Evolutionary conservation across 345 rosid genomes (phyloP).

Genomic region (Trapa incisa): DNA sequence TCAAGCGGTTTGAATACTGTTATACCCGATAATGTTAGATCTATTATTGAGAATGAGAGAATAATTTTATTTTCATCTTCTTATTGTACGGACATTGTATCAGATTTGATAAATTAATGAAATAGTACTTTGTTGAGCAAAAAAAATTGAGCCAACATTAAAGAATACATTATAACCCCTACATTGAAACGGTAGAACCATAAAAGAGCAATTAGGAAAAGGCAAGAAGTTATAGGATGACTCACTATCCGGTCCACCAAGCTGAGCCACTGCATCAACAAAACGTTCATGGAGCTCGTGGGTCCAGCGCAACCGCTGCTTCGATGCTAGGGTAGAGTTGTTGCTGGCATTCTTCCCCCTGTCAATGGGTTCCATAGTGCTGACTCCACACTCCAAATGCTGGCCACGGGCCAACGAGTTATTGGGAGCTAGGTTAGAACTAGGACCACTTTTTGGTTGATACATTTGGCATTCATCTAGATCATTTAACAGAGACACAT

Average conservation of each 20-base stretch:
- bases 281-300: conserved; percentile 97
- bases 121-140: no score
- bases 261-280: conserved; percentile 97
- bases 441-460: conserved; percentile 29
- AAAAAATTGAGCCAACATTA: no score
- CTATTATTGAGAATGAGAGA: no score
- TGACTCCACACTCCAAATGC: conserved; percentile 32
- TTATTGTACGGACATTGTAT: no score
- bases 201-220: background rate
- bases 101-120: no score
- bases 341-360: conserved; percentile 38
- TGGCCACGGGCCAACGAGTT: conserved; percentile 41
- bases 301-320: conserved; percentile 96
- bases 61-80: no score
- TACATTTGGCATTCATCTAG: conserved; percentile 38
- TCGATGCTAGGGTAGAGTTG: conserved; percentile 78
- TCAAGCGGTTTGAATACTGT: no score
- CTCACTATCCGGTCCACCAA: conserved; percentile 98
- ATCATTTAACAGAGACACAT: conserved; percentile 5
- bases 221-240: conserved; percentile 7
- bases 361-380: conserved; percentile 56
- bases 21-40: no score
- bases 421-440: conserved; percentile 29
- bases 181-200: background rate
- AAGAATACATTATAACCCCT: background rate